Evolutionary conservation across 2,329 filamentous ascomycete genomes (phyloP).

Genomic region (Exophiala phaeomuriformis): DNA sequence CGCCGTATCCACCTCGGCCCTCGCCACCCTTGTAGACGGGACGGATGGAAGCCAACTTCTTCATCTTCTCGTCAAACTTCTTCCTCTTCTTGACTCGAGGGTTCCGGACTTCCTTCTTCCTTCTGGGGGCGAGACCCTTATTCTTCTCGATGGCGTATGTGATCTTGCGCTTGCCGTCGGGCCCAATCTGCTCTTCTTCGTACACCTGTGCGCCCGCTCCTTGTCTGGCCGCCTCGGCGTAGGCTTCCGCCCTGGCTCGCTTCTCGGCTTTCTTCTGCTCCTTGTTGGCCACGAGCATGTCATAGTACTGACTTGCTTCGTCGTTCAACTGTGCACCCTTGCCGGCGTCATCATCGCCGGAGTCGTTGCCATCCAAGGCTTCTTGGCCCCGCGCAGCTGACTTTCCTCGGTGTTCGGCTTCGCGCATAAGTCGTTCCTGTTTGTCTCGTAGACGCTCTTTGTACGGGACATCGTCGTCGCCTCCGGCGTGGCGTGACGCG

Average conservation of each 20-base stretch:
- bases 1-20: conserved; percentile 75
- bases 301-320: conserved; percentile 58
- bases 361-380: conserved; percentile 60
- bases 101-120: conserved; percentile 92
- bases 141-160: conserved; percentile 95
- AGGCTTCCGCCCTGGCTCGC: conserved; percentile 55
- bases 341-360: conserved; percentile 47
- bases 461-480: conserved; percentile 61
- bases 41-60: conserved; percentile 86
- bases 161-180: conserved; percentile 86
- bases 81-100: conserved; percentile 96
- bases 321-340: conserved; percentile 48
- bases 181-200: conserved; percentile 61
- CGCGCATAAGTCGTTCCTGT: conserved; percentile 76
- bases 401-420: conserved; percentile 76
- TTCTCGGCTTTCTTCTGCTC: conserved; percentile 61
- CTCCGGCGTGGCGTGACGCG: conserved; percentile 56
- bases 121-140: conserved; percentile 80
- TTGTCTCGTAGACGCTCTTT: conserved; percentile 81
- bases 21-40: conserved; percentile 79
- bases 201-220: conserved; percentile 50
- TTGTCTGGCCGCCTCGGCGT: conserved; percentile 48
- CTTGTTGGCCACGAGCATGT: conserved; percentile 63
- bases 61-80: conserved; percentile 94
- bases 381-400: conserved; percentile 47